These are phyloP conservation scores for Eucalyptus tenuipes DNA, from an alignment of 345 rosid species.

Conservation along the genomic window DNA sequence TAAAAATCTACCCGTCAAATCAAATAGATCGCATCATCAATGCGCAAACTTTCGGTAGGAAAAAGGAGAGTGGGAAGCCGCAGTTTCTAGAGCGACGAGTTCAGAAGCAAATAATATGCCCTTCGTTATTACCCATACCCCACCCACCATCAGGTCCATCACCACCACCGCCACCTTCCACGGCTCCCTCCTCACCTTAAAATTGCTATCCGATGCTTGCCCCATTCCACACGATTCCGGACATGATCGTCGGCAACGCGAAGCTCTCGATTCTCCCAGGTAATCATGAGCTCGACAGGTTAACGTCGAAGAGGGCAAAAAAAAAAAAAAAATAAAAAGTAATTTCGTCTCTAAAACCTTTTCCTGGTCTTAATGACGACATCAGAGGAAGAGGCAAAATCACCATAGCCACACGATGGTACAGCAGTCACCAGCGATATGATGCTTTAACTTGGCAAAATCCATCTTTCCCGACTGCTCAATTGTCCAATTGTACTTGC, in stretches of 20 bases:
- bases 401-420: not conserved
- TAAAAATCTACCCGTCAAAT: not conserved
- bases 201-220: not conserved
- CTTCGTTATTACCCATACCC: not conserved
- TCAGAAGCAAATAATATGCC: not conserved
- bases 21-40: not conserved
- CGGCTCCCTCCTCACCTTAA: not conserved
- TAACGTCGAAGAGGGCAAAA: not conserved
- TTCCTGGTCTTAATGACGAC: not conserved
- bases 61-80: not conserved
- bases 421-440: not conserved
- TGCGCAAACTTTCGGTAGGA: not conserved
- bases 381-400: not conserved
- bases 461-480: not conserved
- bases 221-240: not conserved
- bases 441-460: not conserved
- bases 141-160: no score
- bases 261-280: not conserved
- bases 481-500: not conserved
- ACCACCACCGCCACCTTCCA: not conserved
- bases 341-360: not conserved
- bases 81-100: not conserved
- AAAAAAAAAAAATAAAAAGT: fast-evolving
- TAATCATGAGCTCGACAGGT: not conserved
- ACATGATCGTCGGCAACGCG: not conserved